These are phyloP conservation scores for Astraeus odoratus DNA, from an alignment of 768 basidiomycete genomes.

Conservation along the genomic window DNA sequence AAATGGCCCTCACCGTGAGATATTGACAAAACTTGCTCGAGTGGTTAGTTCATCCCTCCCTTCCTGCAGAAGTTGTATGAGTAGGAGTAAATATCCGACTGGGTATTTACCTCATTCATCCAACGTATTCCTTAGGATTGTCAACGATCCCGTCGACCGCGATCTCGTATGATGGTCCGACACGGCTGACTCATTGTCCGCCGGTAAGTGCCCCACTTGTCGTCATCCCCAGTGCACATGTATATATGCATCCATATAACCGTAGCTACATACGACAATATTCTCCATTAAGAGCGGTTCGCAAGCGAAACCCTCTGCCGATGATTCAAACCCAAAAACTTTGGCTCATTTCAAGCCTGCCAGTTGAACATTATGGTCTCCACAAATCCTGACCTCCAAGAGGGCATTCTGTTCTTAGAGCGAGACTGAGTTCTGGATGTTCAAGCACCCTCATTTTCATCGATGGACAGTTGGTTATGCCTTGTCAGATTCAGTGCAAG, in stretches of 20 bases:
- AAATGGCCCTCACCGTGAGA: slow-evolving; percentile 49
- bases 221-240: not conserved
- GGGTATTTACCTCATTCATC: slow-evolving; percentile 7
- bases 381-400: slow-evolving; percentile 93
- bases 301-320: slow-evolving; percentile 82
- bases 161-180: slow-evolving; percentile 90
- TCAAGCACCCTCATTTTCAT: slow-evolving; percentile 86
- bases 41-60: slow-evolving; percentile 56
- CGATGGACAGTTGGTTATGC: slow-evolving; percentile 80
- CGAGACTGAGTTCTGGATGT: slow-evolving; percentile 85
- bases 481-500: slow-evolving; percentile 85
- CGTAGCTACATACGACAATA: no score
- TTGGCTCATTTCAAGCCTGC: slow-evolving; percentile 90
- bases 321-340: slow-evolving; percentile 98
- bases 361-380: slow-evolving; percentile 96
- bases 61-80: slow-evolving; percentile 92
- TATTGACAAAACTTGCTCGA: slow-evolving; percentile 32
- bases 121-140: slow-evolving; percentile 58
- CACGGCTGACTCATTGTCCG: slow-evolving; percentile 87
- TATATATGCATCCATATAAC: not conserved
- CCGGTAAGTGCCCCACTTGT: slow-evolving; percentile 43
- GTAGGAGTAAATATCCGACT: slow-evolving; percentile 44
- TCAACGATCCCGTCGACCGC: slow-evolving; percentile 76
- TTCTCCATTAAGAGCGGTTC: slow-evolving; percentile 87
- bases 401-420: slow-evolving; percentile 82